Conservation (phyloP, 163 green algal species). For the Scenedesmus sp. region DNA sequence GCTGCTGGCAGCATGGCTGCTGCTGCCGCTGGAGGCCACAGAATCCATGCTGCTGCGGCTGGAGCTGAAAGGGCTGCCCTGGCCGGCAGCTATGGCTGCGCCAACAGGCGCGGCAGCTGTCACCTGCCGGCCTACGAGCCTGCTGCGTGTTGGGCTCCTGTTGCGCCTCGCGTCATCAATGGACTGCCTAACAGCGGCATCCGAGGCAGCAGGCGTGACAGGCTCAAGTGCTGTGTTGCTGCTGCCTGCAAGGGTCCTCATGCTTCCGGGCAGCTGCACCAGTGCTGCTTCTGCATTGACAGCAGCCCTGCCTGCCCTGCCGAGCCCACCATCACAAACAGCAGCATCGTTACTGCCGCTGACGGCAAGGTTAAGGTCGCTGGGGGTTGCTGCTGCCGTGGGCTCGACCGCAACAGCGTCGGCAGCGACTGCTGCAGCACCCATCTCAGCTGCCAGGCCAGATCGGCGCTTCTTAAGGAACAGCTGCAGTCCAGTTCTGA, state of each 20-base stretch:
- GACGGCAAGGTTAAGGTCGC: not conserved
- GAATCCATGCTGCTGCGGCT: not conserved
- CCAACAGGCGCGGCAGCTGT: not conserved
- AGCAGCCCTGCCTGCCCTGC: not conserved
- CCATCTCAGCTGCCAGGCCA: not conserved
- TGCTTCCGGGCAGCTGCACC: not conserved
- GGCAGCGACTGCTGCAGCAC: not conserved
- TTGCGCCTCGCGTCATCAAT: not conserved
- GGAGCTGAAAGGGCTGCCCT: not conserved
- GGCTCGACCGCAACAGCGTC: not conserved
- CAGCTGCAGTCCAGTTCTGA: not conserved
- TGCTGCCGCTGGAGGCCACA: not conserved
- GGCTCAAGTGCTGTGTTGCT: not conserved
- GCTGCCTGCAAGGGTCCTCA: not conserved
- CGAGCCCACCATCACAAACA: too few species aligned
- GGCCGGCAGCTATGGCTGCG: not conserved
- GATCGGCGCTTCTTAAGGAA: not conserved
- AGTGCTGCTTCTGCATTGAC: not conserved
- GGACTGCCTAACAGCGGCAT: not conserved
- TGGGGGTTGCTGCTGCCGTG: not conserved
- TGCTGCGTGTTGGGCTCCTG: not conserved
- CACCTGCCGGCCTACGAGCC: not conserved
- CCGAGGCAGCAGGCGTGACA: not conserved
- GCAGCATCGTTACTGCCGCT: not conserved
- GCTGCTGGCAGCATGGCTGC: not conserved